Evolutionary conservation across 75 land plant species (phyloP).

Genomic region (Selaginella tamariscina): DNA sequence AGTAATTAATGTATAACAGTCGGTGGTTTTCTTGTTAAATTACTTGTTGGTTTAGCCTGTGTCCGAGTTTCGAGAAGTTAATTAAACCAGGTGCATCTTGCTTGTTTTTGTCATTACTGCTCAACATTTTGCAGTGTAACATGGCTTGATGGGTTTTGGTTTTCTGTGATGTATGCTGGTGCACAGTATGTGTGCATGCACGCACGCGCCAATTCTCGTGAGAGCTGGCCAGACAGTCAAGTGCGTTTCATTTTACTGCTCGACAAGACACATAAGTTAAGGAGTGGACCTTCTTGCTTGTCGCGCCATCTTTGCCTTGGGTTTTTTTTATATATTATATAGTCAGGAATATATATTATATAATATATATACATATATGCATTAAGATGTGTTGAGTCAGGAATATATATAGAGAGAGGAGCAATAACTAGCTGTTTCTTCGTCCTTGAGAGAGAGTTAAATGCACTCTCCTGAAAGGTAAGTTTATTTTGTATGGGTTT

Average conservation of each 20-base stretch:
- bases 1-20: too few relatives aligned
- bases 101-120: neutral
- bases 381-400: neutral
- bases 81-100: neutral
- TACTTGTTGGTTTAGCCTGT: too few relatives aligned
- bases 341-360: neutral
- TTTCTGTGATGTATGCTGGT: too few relatives aligned
- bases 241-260: constrained; percentile 1
- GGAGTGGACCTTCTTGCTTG: neutral
- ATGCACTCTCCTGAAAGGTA: neutral
- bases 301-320: neutral
- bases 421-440: neutral
- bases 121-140: neutral
- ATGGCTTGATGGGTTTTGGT: too few relatives aligned
- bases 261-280: neutral
- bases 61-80: neutral
- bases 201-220: neutral
- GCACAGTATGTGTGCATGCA: neutral
- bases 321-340: neutral
- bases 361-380: neutral
- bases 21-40: too few relatives aligned
- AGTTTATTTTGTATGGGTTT: neutral
- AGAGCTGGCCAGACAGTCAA: neutral
- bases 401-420: neutral
- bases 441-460: neutral